Evolutionary conservation across 139 green algal genomes (phyloP), one percentile per base, ranked within the genome.

Genomic region (Haematococcus lacustris): DNA sequence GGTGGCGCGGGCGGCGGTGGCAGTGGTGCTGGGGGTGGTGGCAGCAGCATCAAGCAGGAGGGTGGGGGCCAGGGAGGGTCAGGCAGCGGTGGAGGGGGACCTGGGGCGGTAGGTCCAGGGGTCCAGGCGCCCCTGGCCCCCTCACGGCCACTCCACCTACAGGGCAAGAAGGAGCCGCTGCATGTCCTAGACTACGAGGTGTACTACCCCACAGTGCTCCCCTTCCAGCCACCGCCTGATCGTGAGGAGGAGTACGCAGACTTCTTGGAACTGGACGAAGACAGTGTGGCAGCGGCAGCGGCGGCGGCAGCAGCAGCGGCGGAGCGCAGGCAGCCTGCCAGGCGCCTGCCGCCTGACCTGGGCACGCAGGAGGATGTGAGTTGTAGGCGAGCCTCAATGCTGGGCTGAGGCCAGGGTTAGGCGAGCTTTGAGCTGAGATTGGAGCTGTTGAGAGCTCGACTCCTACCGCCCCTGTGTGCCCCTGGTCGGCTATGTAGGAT

Each of bases 161-260:
- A 66, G 68, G 41, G 39, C 41, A 73, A 73, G 47, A 43, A 76
- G 4, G 7, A 3, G n/a, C 39, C 51, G 41, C 59, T 66, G 68
- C 25, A 71, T n/a, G n/a, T 71, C 41, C 40, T 76, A 33, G 43
- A 79, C 71, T 39, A 40, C 9, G 6, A 62, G 32, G 39, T 74
- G 69, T 53, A 53, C 21, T 67, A 71, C 50, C 63, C 64, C 28
- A 67, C 64, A n/a, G n/a, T 1, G 3, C 35, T 65, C 37, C 76
- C 69, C 35, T 30, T 74, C 25, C 51, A 37, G 33, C 7, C 69
- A 3, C 69, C 69, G 21, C 69, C 69, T 5, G 7, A 30, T 35
- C 38, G 53, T 26, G 34, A 53, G 26, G 35, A 51, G 51, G 1
- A 59, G 4, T 68, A 74, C 35, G 37, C 51, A 6, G 23, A 65